Conservation (phyloP, 2,329 filamentous ascomycete species). For the Ceratocystis colombiana region DNA sequence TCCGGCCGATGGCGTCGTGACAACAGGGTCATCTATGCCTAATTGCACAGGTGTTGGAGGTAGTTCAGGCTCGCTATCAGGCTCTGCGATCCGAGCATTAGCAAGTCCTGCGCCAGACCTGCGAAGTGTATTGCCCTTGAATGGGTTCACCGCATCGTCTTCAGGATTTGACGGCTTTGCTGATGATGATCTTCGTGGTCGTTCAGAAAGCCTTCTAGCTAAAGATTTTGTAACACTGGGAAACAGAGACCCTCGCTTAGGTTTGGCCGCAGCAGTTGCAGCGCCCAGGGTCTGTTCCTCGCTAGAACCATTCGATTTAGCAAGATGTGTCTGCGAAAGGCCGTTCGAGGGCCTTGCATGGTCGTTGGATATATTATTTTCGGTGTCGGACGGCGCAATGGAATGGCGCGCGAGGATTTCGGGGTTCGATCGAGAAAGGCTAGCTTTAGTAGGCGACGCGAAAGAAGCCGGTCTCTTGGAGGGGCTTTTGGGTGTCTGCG, state of each 20-base stretch:
- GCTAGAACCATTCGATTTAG: background rate
- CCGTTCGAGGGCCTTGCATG: slow-evolving; percentile 22
- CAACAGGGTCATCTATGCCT: slow-evolving; percentile 42
- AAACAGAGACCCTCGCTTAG: slow-evolving; percentile 9
- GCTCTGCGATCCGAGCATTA: background rate
- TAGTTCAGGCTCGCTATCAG: slow-evolving; percentile 42
- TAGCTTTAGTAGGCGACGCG: slow-evolving; percentile 57
- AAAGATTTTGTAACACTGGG: slow-evolving; percentile 8
- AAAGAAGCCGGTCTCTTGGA: slow-evolving; percentile 43
- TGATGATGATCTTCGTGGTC: background rate
- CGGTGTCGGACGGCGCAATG: slow-evolving; percentile 25
- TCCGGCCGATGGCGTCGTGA: slow-evolving; percentile 47
- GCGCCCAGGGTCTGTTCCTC: background rate
- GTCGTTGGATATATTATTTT: background rate
- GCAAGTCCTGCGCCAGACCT: slow-evolving; percentile 26
- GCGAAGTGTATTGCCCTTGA: slow-evolving; percentile 27
- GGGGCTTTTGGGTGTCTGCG: slow-evolving; percentile 30
- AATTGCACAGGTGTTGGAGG: slow-evolving; percentile 47
- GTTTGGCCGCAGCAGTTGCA: background rate
- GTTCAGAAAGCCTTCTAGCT: slow-evolving; percentile 16
- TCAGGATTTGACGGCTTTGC: slow-evolving; percentile 6
- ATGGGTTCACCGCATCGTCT: slow-evolving; percentile 16
- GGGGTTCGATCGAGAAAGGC: slow-evolving; percentile 51
- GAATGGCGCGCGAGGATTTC: slow-evolving; percentile 41
- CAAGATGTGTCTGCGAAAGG: background rate